Percentiles rank a stretch among this genome's conserved stretches.
Evolutionary conservation across 2,329 filamentous ascomycete genomes (phyloP).

Genomic region (Magnaporthiopsis rhizophila): DNA sequence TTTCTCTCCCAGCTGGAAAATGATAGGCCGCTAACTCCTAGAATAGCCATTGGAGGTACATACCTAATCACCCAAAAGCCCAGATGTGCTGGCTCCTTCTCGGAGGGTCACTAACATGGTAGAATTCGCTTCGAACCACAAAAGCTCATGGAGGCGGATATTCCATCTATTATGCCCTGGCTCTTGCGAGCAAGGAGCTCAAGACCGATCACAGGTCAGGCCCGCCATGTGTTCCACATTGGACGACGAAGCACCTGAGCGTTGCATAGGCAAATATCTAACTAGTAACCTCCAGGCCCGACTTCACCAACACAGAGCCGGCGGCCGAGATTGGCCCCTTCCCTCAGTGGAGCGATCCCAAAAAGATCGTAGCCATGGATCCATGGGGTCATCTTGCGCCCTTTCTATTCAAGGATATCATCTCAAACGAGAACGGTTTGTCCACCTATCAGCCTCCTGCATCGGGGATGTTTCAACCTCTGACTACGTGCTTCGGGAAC

Average conservation of each 20-base stretch:
- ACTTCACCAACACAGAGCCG: slow-evolving; percentile 72
- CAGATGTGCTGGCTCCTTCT: neutral
- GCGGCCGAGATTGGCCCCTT: slow-evolving; percentile 85
- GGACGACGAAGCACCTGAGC: neutral
- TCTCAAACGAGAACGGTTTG: slow-evolving; percentile 63
- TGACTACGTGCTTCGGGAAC: neutral
- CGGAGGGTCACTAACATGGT: neutral
- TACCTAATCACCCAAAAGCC: neutral
- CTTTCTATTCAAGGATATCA: slow-evolving; percentile 73
- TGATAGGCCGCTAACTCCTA: neutral
- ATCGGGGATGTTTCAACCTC: neutral
- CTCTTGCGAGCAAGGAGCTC: slow-evolving; percentile 84
- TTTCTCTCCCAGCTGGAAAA: slow-evolving; percentile 9
- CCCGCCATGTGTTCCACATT: neutral
- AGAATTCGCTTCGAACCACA: slow-evolving; percentile 9
- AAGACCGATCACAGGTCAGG: slow-evolving; percentile 63
- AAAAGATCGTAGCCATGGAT: slow-evolving; percentile 98
- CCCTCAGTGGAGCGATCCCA: slow-evolving; percentile 77
- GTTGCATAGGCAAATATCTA: neutral
- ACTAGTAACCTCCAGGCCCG: slow-evolving; percentile 32
- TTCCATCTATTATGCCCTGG: slow-evolving; percentile 89
- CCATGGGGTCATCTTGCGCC: slow-evolving; percentile 82
- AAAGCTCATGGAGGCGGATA: slow-evolving; percentile 69
- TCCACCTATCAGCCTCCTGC: neutral
- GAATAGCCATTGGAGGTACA: slow-evolving; percentile 15